Evolutionary conservation across 164 flowering plant species (phyloP).

Genomic region (Stephania yunnanensis): DNA sequence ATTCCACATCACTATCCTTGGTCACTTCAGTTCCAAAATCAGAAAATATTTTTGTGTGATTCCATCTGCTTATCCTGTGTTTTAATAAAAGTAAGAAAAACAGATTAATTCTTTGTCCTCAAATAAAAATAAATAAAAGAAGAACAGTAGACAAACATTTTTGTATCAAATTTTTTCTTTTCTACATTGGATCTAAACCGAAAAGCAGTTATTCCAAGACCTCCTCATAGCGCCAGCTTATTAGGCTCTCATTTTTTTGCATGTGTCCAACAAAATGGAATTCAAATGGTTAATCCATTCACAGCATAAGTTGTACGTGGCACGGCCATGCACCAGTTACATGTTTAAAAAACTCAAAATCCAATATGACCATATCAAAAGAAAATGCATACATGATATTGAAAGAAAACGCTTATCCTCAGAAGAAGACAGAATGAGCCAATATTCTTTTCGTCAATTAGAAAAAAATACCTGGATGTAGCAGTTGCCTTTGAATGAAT

Average conservation of each 20-base stretch:
- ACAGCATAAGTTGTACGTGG: not conserved
- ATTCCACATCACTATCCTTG: slow-evolving; percentile 37
- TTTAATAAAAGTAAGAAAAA: not conserved
- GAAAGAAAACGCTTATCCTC: not conserved
- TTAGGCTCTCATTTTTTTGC: not conserved
- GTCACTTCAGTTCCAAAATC: slow-evolving; percentile 62
- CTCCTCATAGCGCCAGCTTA: too few species aligned
- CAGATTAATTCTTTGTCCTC: too few species aligned
- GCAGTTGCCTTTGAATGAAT: slow-evolving; percentile 55
- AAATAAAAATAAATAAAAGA: not conserved
- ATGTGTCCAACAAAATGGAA: not conserved
- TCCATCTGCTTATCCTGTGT: slow-evolving; percentile 82
- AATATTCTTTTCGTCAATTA: not conserved
- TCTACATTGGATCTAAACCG: too few species aligned
- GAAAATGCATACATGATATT: not conserved
- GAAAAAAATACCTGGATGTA: slow-evolving; percentile 58
- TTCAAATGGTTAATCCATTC: not conserved
- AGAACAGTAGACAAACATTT: not conserved
- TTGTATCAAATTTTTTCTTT: not conserved
- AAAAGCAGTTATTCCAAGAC: too few species aligned
- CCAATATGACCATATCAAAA: not conserved
- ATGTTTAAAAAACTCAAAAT: not conserved
- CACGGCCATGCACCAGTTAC: not conserved
- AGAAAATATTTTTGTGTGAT: slow-evolving; percentile 89
- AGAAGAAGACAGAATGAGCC: not conserved